phyloP scores from a whole-genome alignment of 768 basidiomycete species.

The Rhodotorula toruloides region DNA sequence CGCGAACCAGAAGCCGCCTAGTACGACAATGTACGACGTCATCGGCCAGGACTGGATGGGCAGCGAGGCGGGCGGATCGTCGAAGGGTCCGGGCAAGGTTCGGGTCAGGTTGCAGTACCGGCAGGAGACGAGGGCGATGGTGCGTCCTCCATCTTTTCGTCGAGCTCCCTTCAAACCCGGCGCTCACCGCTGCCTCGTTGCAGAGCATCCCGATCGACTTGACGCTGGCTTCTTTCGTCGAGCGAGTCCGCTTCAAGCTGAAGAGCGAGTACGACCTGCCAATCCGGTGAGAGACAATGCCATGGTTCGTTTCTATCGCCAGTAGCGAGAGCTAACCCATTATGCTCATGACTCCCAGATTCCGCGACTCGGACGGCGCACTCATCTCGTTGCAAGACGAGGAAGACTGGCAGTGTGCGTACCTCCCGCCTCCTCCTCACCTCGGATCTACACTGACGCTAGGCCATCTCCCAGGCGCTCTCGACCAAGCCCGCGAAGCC shows the following conservation, averaged over 20 bases:
- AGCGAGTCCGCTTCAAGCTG: slow-evolving; percentile 33
- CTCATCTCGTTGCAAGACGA: slow-evolving; percentile 36
- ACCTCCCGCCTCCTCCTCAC: background rate
- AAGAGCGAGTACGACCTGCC: background rate
- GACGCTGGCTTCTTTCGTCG: slow-evolving; percentile 14
- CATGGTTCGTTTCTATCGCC: background rate
- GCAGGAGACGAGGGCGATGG: slow-evolving; percentile 32
- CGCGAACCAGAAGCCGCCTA: too few species aligned
- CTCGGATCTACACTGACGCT: background rate
- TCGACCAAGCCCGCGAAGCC: slow-evolving; percentile 31
- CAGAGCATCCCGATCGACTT: slow-evolving; percentile 15
- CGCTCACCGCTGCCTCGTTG: background rate
- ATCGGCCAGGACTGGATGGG: too few species aligned
- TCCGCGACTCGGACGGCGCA: slow-evolving; percentile 34
- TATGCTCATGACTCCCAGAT: slow-evolving; percentile 1
- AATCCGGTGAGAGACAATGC: slow-evolving; percentile 17
- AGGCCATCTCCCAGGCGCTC: slow-evolving; percentile 16
- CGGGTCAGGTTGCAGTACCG: slow-evolving; percentile 32
- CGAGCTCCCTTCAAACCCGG: background rate
- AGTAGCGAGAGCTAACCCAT: background rate
- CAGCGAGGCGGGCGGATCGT: too few species aligned
- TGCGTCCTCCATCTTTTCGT: slow-evolving; percentile 1
- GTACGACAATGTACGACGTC: too few species aligned
- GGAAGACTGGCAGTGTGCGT: slow-evolving; percentile 38
- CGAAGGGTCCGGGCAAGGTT: too few species aligned